Percentiles rank a stretch among this genome's conserved stretches.
phyloP scores from a whole-genome alignment of 257 asterid species.

The Schizonepeta tenuifolia region DNA sequence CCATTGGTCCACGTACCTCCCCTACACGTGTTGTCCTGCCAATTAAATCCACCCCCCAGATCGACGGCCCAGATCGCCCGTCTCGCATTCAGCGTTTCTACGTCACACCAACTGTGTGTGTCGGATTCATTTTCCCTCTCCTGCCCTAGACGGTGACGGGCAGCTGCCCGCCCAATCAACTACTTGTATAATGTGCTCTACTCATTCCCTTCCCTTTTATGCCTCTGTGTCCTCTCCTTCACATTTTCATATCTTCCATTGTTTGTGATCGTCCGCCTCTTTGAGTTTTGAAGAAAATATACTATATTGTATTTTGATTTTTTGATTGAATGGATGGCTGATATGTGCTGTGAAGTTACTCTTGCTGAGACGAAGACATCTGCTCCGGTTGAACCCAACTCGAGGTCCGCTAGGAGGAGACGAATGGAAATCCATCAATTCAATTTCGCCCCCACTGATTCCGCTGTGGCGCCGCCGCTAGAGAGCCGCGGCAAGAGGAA shows the following conservation, averaged over 20 bases:
- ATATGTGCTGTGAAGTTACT: conserved; percentile 65
- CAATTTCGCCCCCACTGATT: conserved; percentile 60
- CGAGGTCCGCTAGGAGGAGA: conserved; percentile 65
- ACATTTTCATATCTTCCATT: conserved; percentile 7
- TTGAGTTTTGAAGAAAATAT: background rate
- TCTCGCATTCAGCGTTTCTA: conserved; percentile 46
- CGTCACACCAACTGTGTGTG: conserved; percentile 71
- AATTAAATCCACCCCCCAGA: background rate
- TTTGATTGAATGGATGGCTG: conserved; percentile 55
- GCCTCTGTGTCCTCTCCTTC: conserved; percentile 7
- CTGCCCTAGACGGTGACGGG: conserved; percentile 91
- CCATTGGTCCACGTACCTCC: conserved; percentile 68
- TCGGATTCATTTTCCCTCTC: conserved; percentile 52
- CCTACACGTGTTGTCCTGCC: conserved; percentile 53
- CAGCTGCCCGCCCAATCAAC: conserved; percentile 76
- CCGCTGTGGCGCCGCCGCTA: conserved; percentile 55
- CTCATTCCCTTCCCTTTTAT: conserved; percentile 5
- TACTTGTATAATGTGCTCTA: conserved; percentile 45
- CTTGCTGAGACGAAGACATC: conserved; percentile 71
- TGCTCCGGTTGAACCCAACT: conserved; percentile 60
- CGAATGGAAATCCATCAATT: conserved; percentile 81
- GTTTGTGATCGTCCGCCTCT: background rate
- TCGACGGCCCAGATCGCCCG: conserved; percentile 40
- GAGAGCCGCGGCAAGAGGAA: conserved; percentile 44
- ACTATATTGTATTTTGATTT: background rate